phyloP scores from a whole-genome alignment of 805 yeast genomes.

The Kuraishia capsulata region DNA sequence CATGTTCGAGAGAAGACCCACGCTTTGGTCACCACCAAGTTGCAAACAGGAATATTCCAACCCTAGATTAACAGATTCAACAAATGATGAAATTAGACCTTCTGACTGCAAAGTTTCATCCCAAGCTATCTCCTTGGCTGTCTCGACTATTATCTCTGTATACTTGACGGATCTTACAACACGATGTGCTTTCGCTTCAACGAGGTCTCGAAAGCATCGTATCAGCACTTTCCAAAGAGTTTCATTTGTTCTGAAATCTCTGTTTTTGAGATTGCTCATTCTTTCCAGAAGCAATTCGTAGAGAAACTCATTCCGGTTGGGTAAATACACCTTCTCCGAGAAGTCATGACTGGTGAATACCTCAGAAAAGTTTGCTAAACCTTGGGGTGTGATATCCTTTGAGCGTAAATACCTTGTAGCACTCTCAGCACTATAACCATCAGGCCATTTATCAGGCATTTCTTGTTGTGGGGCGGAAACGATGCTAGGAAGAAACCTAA shows the following conservation, averaged over 20 bases:
- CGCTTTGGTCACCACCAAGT: background rate
- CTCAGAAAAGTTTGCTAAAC: conserved; percentile 7
- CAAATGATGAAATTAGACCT: background rate
- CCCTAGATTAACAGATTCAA: background rate
- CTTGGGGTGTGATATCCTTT: conserved; percentile 32
- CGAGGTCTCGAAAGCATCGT: background rate
- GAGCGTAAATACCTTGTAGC: conserved; percentile 52
- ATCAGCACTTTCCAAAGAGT: background rate
- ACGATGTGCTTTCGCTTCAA: background rate
- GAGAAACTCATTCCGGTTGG: background rate
- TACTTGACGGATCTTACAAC: background rate
- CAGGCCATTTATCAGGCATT: background rate
- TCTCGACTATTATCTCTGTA: background rate
- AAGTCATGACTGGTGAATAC: background rate
- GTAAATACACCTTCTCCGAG: background rate
- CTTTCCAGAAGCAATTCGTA: background rate
- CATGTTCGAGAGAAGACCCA: background rate
- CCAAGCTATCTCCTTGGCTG: background rate
- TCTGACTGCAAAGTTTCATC: background rate
- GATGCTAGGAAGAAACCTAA: too few relatives aligned
- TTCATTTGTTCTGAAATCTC: background rate
- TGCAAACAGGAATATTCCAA: background rate
- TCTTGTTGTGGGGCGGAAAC: background rate
- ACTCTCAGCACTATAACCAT: conserved; percentile 29
- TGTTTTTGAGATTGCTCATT: background rate